A percentile compares a stretch with the other conserved stretches of the same genome.
Evolutionary conservation across 331 rosid genomes (phyloP).

Genomic region (Quercus lobata): DNA sequence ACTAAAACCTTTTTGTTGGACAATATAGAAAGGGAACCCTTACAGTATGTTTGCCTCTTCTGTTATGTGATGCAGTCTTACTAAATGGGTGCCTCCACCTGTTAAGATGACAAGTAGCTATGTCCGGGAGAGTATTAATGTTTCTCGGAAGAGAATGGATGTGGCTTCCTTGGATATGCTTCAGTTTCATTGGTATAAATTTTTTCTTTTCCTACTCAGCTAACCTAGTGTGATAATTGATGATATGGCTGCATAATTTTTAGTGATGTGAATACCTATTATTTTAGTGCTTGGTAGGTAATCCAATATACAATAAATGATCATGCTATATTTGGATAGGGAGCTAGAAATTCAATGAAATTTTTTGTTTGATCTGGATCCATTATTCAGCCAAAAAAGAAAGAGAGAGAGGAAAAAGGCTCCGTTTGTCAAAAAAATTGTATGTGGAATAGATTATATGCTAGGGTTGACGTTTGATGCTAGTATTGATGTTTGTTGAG

Average conservation of each 20-base stretch:
- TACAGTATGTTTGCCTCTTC: conserved; percentile 2
- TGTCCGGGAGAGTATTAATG: conserved; percentile 78
- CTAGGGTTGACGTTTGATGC: background rate
- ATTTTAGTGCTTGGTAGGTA: background rate
- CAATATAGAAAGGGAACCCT: background rate
- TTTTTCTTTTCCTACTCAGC: background rate
- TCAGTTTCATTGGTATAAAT: conserved; percentile 87
- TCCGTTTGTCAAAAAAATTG: background rate
- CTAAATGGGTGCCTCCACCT: conserved; percentile 98
- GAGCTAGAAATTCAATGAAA: background rate
- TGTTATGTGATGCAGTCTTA: conserved; percentile 62
- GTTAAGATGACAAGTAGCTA: conserved; percentile 89
- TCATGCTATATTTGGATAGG: background rate
- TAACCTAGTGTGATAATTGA: background rate
- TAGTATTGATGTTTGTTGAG: background rate
- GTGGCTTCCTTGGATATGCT: conserved; percentile 95
- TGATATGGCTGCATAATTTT: background rate
- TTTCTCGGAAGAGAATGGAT: conserved; percentile 95
- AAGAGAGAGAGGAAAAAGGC: too few relatives aligned
- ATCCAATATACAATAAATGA: background rate
- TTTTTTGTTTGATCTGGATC: background rate
- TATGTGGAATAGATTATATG: background rate
- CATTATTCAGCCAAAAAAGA: background rate
- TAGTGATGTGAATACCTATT: background rate
- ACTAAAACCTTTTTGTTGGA: background rate